Evolutionary conservation across 768 basidiomycete genomes (phyloP), one percentile per base, ranked within the genome.

Genomic region (Lactifluus piperatus): DNA sequence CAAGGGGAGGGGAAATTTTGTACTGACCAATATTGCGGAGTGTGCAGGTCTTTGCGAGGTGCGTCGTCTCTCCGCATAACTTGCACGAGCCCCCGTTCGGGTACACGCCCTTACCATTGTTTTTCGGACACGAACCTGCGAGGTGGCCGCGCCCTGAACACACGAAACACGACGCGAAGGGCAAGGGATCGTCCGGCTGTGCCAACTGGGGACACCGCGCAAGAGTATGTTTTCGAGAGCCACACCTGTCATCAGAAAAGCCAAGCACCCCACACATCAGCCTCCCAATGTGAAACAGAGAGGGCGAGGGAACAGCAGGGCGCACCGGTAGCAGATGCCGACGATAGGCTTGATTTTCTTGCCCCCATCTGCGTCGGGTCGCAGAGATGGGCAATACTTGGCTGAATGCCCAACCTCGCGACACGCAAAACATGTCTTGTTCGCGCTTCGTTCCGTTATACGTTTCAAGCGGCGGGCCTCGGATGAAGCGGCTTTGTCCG

Each of bases 11-110:
- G 16, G 2, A 16, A 20, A 16, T 22, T 16, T 2, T n/a, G 16
- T 4, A 47, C 26, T 20, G 16, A 65, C 74, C 34, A 57, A 78
- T 88, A 67, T 79, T 81, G 51, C 86, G 73, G 49, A 88, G 73
- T 16, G 72, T 77, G 68, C 94, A 97, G 70, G 95, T 82, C 67
- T 82, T 89, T 0, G 91, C 92, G 7, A 94, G 79, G 73, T 97
- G 94, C 3, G 82, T 79, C 5, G 84, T 93, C 57, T 89, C 83
- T 8, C 86, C 84, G 67, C 94, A 97, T 9, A 97, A 76, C 67
- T 92, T 94, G 68, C 94, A 97, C 58, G 77, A 81, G 3, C 94
- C 94, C 26, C 93, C 93, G 60, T 95, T 87, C 0, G 92, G 91
- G 65, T 97, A 97, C 26, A 95, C 77, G 0, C 94, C 92, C 65